These are phyloP conservation scores for Epichloe amarillans DNA, from an alignment of 2,329 filamentous ascomycete genomes.

Conservation along the genomic window DNA sequence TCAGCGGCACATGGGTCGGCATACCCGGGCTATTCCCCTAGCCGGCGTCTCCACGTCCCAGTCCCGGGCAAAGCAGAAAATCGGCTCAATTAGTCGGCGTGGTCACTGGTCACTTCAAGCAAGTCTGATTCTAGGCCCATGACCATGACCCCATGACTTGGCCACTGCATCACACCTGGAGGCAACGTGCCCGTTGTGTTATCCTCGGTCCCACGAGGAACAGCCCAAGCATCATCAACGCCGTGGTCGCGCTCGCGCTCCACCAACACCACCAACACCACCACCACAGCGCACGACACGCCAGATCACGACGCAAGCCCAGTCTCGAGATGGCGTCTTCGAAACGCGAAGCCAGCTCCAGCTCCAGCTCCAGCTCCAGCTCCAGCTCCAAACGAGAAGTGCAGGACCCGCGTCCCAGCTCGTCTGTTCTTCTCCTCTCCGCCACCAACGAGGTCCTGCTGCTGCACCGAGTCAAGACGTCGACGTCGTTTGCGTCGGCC, in stretches of 20 bases:
- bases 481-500: slow-evolving; percentile 74
- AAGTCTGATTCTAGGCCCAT: neutral
- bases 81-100: slow-evolving; percentile 3
- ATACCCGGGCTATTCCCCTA: neutral
- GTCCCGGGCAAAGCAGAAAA: slow-evolving; percentile 1
- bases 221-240: neutral
- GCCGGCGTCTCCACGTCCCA: neutral
- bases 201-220: neutral
- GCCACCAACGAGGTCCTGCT: slow-evolving; percentile 78
- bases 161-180: neutral
- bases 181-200: slow-evolving; percentile 2
- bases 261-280: neutral
- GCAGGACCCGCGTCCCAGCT: slow-evolving; percentile 46
- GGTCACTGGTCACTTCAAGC: neutral
- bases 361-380: no score
- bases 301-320: neutral
- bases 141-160: slow-evolving; percentile 1
- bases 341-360: slow-evolving; percentile 5
- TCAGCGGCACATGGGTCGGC: neutral
- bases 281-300: slow-evolving; percentile 1
- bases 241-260: neutral
- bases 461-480: slow-evolving; percentile 72
- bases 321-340: slow-evolving; percentile 1
- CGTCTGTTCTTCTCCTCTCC: slow-evolving; percentile 74
- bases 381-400: slow-evolving; percentile 10